Evolutionary conservation across 108 stramenopile species (phyloP), one percentile per base, ranked within the genome.

Genomic region (Cyclostephanos invisitatus): DNA sequence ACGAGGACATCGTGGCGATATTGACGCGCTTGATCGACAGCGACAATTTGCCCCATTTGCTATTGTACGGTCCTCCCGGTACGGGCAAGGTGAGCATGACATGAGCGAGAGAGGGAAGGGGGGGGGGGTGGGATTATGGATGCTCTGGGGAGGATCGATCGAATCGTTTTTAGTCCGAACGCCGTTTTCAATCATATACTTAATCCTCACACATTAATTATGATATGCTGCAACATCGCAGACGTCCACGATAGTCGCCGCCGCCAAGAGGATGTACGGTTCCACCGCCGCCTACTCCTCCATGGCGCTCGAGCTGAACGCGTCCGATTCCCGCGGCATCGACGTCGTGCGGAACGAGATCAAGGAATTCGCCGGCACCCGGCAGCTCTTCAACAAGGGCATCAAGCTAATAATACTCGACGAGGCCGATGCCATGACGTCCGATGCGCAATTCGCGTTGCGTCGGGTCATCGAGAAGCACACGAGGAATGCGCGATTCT

Each of bases 31-130:
- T 98, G 68, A 94, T 98, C 70, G 94, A 98, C 72, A 87, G 62
- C 53, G 93, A 96, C 72, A 93, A 99, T 74, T 76, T 98, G 74
- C 98, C 98, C 46, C 97, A 99, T 83, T 83, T 99, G 25, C 97
- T 99, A 72, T 81, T 99, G 22, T 84, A 85, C 61, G 98, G 98
- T 38, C 96, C 97, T 21, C 97, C 97, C 0, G 96, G 89, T 4
- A 95, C 91, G 15, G 96, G 94, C 28, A 93, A 94, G 86, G 86
- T 87, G 77, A 47, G 86, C 1, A 48, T 35, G 29, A 36, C 7
- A 42, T 25, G 18, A 24, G 11, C 20, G 55, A 32, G 10, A 37
- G 46, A 62, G n/a, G 12, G 20, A 10, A 25, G 17, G 65, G 6
- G 2, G 66, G 74, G 2, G 92, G 4, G 32, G 32, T 32, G 32